phyloP scores from a whole-genome alignment of 495 filamentous ascomycete species.

The Tuber magnatum region DNA sequence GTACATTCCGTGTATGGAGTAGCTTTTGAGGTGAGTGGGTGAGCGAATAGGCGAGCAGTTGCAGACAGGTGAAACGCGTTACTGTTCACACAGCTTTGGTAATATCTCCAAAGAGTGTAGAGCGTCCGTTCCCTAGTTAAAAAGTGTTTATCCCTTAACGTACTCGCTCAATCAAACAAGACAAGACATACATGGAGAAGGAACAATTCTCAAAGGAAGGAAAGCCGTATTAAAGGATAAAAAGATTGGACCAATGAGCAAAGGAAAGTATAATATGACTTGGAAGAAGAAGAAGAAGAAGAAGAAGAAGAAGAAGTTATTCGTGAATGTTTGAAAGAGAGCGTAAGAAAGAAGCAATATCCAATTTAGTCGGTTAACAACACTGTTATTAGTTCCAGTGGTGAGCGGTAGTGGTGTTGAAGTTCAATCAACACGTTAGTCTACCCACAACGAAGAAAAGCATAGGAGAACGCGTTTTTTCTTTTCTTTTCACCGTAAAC shows the following conservation, averaged over 20 bases:
- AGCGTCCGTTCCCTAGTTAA: background rate
- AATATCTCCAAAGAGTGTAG: background rate
- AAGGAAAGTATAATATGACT: background rate
- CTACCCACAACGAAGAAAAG: background rate
- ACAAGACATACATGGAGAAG: background rate
- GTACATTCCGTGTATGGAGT: slow-evolving; percentile 65
- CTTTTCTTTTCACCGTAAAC: background rate
- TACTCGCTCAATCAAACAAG: background rate
- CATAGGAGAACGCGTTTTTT: slow-evolving; percentile 1
- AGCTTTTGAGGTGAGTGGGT: background rate
- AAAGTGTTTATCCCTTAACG: background rate
- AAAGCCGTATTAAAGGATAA: background rate
- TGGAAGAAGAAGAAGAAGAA: background rate
- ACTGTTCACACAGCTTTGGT: background rate
- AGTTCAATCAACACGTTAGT: background rate
- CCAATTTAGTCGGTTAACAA: background rate
- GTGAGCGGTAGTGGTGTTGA: background rate
- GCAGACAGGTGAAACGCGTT: background rate
- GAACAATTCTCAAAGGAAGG: background rate
- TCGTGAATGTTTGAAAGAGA: background rate
- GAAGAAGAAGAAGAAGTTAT: background rate
- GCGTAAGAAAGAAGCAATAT: background rate
- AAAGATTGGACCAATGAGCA: background rate
- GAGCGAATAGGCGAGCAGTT: background rate
- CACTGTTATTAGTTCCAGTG: background rate